Conservation (phyloP, 768 basidiomycete species). For the Naganishia antarctica region DNA sequence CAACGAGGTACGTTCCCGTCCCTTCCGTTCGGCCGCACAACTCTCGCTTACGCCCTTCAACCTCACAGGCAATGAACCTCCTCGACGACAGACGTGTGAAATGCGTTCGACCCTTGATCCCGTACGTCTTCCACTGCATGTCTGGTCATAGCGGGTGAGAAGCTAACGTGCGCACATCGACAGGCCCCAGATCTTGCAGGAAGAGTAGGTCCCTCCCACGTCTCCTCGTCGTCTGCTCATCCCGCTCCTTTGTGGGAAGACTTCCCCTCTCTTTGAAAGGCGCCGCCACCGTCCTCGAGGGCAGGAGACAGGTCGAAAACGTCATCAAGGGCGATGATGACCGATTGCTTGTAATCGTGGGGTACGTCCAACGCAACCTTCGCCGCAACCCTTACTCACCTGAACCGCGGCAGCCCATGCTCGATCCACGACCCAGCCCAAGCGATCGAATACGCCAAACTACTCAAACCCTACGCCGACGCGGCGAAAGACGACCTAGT, state of each 20-base stretch:
- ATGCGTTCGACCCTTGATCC: slow-evolving; percentile 80
- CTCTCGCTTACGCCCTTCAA: not conserved
- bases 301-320: slow-evolving; percentile 21
- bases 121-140: slow-evolving; percentile 44
- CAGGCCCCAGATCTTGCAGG: slow-evolving; percentile 80
- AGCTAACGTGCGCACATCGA: not conserved
- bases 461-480: slow-evolving; percentile 59
- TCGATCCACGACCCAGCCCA: slow-evolving; percentile 85
- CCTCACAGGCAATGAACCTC: slow-evolving; percentile 52
- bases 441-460: slow-evolving; percentile 55
- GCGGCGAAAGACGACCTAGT: slow-evolving; percentile 63
- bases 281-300: slow-evolving; percentile 50
- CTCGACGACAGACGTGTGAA: slow-evolving; percentile 85
- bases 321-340: slow-evolving; percentile 63
- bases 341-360: slow-evolving; percentile 82
- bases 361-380: slow-evolving; percentile 41
- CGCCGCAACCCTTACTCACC: not conserved
- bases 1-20: not conserved
- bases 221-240: not conserved
- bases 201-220: slow-evolving; percentile 56
- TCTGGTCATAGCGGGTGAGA: not conserved
- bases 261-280: slow-evolving; percentile 58
- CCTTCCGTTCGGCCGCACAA: not conserved
- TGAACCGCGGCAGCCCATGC: slow-evolving; percentile 58
- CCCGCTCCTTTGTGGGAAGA: not conserved